Base-by-base conservation (phyloP, 495 filamentous ascomycete species). In the Oidiodendron maius region DNA sequence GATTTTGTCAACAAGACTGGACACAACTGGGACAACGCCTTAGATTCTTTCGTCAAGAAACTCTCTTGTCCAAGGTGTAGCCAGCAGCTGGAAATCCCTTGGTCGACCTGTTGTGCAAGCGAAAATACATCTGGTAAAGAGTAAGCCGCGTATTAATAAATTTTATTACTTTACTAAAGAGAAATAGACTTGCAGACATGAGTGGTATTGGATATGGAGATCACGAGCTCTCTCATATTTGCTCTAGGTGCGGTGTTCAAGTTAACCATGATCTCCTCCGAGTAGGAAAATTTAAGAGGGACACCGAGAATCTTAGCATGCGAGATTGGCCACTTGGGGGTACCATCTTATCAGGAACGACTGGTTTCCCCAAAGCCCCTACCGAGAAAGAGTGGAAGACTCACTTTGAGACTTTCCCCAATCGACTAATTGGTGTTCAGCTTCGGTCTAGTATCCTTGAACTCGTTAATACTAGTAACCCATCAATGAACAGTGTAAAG, bases 131-230 rank as follows among this genome's bases (percentile, higher is more conserved):
- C 46, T 10, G 23, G 23, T 24, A 11, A 43, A 11, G 47, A 57
- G 53, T 59, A 48, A 51, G 46, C 8, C n/a, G 28, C 8, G 8
- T n/a, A 8, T 8, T n/a, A 8, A n/a, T 34, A n/a, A 8, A 9
- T 34, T 34, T 6, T 15, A n/a, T 9, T 5, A 9, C 35, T 9
- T 38, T 38, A 9, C 44, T 51, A 28, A 46, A 8, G 16, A 10
- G 1, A 13, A 13, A 1, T 22, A 53, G 55, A 9, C 17, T 55
- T 18, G 41, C 20, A 10, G 52, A 52, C 5, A 46, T 55, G 42
- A 46, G 51, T 6, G 74, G 74, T 4, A 58, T 59, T n/a, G 86
- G 86, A n/a, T 85, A 78, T 53, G 80, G 82, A 11, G 86, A 91
- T 55, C 75, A 74, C 40, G 65, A 72, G 12, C 77, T 89, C 36